Evolutionary conservation across 2,329 filamentous ascomycete species (phyloP).

Genomic region (Pyricularia sp.): DNA sequence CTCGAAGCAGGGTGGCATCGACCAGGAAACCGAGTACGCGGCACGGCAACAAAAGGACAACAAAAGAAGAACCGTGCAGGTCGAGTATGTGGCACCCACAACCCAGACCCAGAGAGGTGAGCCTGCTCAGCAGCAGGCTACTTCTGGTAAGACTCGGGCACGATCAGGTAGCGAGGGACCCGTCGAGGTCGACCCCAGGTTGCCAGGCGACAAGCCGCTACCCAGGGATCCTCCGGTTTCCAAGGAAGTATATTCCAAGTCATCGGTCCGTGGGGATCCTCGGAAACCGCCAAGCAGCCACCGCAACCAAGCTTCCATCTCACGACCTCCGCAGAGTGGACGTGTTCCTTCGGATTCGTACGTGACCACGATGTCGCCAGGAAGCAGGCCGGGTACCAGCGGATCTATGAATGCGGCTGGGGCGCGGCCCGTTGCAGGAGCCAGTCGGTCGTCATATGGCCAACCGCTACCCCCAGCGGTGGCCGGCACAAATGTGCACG

Average conservation of each 20-base stretch:
- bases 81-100: conserved; percentile 89
- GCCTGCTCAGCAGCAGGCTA: conserved; percentile 15
- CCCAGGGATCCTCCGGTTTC: conserved; percentile 41
- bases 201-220: conserved; percentile 42
- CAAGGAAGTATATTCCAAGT: conserved; percentile 29
- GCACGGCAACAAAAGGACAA: conserved; percentile 62
- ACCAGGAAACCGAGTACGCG: conserved; percentile 44
- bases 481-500: conserved; percentile 78
- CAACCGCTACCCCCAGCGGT: conserved; percentile 79
- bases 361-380: conserved; percentile 34
- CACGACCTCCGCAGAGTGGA: conserved; percentile 35
- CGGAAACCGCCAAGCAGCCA: conserved; percentile 37
- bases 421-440: conserved; percentile 45
- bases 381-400: conserved; percentile 61
- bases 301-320: conserved; percentile 30
- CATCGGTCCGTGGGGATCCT: conserved; percentile 14
- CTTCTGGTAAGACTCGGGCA: conserved; percentile 33
- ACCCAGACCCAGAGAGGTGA: conserved; percentile 70
- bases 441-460: conserved; percentile 61
- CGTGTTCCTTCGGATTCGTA: conserved; percentile 44
- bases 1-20: conserved; percentile 63
- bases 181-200: conserved; percentile 22
- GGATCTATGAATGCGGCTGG: conserved; percentile 60
- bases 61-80: conserved; percentile 88
- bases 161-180: conserved; percentile 43